A percentile compares a stretch with the other conserved stretches of the same genome.
phyloP scores from a whole-genome alignment of 805 yeast genomes.

The Candida ficus region DNA sequence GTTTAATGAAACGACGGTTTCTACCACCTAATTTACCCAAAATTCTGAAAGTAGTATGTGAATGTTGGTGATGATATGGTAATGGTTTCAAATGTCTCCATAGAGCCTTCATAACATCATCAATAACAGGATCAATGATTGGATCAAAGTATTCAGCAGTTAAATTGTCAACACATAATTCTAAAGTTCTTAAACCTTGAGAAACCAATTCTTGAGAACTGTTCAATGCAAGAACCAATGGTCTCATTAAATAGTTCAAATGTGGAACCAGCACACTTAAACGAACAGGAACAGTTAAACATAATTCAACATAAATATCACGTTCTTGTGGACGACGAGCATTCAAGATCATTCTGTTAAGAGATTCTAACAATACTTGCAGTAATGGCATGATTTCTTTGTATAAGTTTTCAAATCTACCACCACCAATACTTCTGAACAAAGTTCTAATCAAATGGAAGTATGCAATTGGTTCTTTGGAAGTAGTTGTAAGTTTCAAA shows the following conservation, averaged over 20 bases:
- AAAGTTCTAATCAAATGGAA: slow-evolving; percentile 83
- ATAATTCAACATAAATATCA: slow-evolving; percentile 90
- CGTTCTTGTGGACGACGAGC: slow-evolving; percentile 87
- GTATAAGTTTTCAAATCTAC: slow-evolving; percentile 88
- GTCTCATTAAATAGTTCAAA: slow-evolving; percentile 80
- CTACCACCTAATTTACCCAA: slow-evolving; percentile 96
- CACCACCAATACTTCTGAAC: slow-evolving; percentile 95
- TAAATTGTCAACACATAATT: slow-evolving; percentile 90
- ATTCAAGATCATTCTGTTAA: slow-evolving; percentile 75
- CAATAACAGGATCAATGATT: slow-evolving; percentile 91
- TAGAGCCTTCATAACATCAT: slow-evolving; percentile 87
- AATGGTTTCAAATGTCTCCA: slow-evolving; percentile 89
- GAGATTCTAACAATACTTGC: slow-evolving; percentile 79
- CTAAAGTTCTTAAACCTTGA: slow-evolving; percentile 92
- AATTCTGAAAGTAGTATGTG: slow-evolving; percentile 90
- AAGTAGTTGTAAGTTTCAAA: slow-evolving; percentile 70
- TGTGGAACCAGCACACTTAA: slow-evolving; percentile 92
- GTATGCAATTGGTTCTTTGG: slow-evolving; percentile 88
- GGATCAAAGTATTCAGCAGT: slow-evolving; percentile 98
- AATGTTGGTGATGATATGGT: slow-evolving; percentile 91
- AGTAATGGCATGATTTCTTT: slow-evolving; percentile 89
- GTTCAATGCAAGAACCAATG: slow-evolving; percentile 83
- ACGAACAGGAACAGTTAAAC: slow-evolving; percentile 94
- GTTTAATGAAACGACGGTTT: slow-evolving; percentile 77
- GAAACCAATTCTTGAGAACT: slow-evolving; percentile 88